Evolutionary conservation across 768 basidiomycete species (phyloP).

Genomic region (Podaxis mareebaensis): DNA sequence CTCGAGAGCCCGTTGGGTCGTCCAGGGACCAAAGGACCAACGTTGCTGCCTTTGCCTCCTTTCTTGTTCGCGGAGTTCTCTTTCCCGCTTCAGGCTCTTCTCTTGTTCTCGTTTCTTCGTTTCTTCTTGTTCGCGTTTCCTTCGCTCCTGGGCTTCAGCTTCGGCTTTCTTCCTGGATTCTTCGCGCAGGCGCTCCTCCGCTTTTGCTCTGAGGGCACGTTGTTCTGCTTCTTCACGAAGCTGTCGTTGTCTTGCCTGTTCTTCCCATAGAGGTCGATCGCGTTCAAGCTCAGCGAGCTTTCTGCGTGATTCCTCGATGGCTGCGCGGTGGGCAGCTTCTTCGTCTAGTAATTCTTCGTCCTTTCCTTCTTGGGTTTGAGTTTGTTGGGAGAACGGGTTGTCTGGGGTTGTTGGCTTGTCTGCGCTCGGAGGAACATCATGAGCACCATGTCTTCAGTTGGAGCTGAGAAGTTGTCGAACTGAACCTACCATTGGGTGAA

Average conservation of each 20-base stretch:
- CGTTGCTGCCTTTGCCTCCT: constrained; percentile 43
- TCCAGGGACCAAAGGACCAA: constrained; percentile 68
- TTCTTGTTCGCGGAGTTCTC: constrained; percentile 22
- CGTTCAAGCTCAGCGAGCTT: constrained; percentile 69
- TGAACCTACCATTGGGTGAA: constrained; percentile 16
- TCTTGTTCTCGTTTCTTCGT: constrained; percentile 25
- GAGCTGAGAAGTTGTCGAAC: no score
- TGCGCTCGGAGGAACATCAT: neutral
- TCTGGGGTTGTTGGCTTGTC: neutral
- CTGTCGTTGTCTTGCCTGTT: constrained; percentile 45
- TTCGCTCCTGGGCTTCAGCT: constrained; percentile 27
- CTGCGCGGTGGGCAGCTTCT: constrained; percentile 37
- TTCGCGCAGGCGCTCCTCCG: constrained; percentile 33
- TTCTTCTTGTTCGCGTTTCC: constrained; percentile 33
- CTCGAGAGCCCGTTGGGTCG: constrained; percentile 64
- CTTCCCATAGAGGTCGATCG: constrained; percentile 65
- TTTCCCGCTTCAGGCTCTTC: constrained; percentile 24
- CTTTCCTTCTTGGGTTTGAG: constrained; percentile 12
- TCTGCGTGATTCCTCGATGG: constrained; percentile 63
- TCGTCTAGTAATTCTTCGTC: constrained; percentile 15
- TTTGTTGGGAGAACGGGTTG: neutral
- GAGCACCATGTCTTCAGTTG: neutral
- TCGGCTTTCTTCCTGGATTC: constrained; percentile 30
- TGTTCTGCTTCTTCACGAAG: constrained; percentile 44
- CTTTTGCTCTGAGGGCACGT: constrained; percentile 36